Evolutionary conservation across 257 asterid species (phyloP).

Genomic region (Capsicum baccatum): DNA sequence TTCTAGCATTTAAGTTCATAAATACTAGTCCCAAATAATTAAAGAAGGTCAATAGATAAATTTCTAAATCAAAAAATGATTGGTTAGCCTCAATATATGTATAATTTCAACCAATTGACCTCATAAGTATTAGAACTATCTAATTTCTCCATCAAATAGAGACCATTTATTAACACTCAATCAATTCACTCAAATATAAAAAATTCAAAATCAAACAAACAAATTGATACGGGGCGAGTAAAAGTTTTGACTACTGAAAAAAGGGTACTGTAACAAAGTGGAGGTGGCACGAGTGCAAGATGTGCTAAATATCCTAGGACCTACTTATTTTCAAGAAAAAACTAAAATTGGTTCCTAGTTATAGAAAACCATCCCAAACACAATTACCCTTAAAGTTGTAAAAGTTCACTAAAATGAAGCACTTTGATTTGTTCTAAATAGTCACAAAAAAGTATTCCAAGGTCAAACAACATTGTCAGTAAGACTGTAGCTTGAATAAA

Average conservation of each 20-base stretch:
- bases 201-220: too few species aligned
- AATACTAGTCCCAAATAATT: too few species aligned
- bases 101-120: too few species aligned
- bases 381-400: background rate
- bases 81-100: too few species aligned
- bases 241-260: background rate
- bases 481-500: background rate
- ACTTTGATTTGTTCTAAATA: background rate
- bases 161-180: too few species aligned
- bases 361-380: background rate
- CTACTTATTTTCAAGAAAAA: background rate
- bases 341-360: background rate
- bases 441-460: background rate
- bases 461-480: background rate
- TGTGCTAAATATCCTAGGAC: conserved; percentile 11
- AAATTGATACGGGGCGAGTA: too few species aligned
- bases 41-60: too few species aligned
- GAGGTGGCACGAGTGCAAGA: background rate
- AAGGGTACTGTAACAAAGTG: background rate
- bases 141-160: too few species aligned
- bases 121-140: too few species aligned
- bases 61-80: too few species aligned
- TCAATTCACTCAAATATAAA: too few species aligned
- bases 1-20: too few species aligned
- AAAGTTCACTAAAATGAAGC: background rate